Evolutionary conservation across 352 stramenopile species (phyloP).

Genomic region (Pythium aristosporum): DNA sequence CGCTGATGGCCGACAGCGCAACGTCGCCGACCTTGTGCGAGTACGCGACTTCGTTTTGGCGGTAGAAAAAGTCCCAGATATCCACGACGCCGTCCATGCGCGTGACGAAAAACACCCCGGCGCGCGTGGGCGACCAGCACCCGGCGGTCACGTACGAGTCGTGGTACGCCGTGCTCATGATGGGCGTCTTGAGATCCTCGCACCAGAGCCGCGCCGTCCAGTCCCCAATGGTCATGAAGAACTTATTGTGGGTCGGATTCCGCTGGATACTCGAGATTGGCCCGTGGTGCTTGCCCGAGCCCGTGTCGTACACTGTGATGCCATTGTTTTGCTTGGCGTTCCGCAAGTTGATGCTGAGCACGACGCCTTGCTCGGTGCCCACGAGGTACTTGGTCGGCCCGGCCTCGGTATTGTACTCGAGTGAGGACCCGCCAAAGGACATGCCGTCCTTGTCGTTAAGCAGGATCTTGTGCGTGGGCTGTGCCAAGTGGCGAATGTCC

Average conservation of each 20-base stretch:
- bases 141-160: constrained; percentile 94
- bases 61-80: constrained; percentile 98
- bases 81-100: constrained; percentile 96
- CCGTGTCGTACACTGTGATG: constrained; percentile 95
- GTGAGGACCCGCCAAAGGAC: constrained; percentile 91
- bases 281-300: constrained; percentile 93
- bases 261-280: constrained; percentile 95
- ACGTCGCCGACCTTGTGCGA: constrained; percentile 95
- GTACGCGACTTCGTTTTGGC: constrained; percentile 97
- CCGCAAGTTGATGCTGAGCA: constrained; percentile 93
- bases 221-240: constrained; percentile 97
- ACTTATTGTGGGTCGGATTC: constrained; percentile 98
- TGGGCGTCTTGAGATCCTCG: constrained; percentile 96
- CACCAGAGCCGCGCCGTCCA: constrained; percentile 97
- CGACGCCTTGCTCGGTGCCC: constrained; percentile 96
- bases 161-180: constrained; percentile 98
- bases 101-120: constrained; percentile 97
- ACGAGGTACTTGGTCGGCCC: constrained; percentile 97
- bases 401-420: constrained; percentile 97
- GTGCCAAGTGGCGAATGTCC: constrained; percentile 86
- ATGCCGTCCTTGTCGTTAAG: constrained; percentile 78
- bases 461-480: constrained; percentile 82
- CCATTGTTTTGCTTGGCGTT: constrained; percentile 98
- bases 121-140: constrained; percentile 96
- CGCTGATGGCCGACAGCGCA: constrained; percentile 89